Conservation (phyloP, 768 basidiomycete species). For the Trametes cubensis region DNA sequence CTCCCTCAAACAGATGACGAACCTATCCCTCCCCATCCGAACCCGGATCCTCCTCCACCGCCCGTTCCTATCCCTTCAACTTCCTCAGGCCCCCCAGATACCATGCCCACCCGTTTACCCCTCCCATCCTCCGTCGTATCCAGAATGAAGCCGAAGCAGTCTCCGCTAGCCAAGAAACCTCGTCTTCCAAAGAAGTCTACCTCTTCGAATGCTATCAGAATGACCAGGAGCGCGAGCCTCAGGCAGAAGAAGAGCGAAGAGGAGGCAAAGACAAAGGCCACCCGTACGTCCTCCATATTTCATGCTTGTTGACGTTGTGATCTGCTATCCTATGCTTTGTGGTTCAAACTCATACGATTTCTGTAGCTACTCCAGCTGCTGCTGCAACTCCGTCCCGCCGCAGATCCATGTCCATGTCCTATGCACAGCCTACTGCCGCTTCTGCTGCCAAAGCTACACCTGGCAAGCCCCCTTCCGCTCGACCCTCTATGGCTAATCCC, state of each 20-base stretch:
- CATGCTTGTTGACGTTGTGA: neutral
- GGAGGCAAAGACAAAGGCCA: neutral
- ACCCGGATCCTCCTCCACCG: neutral
- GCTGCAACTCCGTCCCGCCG: slow-evolving; percentile 2
- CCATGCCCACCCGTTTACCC: slow-evolving; percentile 6
- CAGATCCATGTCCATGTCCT: slow-evolving; percentile 11
- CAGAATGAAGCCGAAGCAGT: slow-evolving; percentile 10
- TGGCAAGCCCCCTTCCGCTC: slow-evolving; percentile 5
- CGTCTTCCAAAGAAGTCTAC: neutral
- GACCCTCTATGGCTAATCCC: neutral
- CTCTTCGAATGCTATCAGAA: neutral
- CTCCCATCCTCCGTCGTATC: neutral
- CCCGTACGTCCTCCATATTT: neutral
- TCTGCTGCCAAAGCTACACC: slow-evolving; percentile 11
- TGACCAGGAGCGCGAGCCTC: slow-evolving; percentile 8
- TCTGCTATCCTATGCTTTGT: neutral
- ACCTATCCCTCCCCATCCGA: neutral
- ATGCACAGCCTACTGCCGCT: slow-evolving; percentile 11
- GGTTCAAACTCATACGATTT: neutral
- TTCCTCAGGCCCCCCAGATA: neutral
- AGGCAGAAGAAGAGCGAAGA: slow-evolving; percentile 12
- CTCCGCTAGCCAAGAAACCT: slow-evolving; percentile 2
- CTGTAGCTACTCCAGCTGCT: neutral
- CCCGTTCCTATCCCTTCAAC: neutral
- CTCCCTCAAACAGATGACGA: neutral